These are phyloP conservation scores for Moricandia arvensis DNA, from an alignment of 345 rosid genomes.

Conservation along the genomic window DNA sequence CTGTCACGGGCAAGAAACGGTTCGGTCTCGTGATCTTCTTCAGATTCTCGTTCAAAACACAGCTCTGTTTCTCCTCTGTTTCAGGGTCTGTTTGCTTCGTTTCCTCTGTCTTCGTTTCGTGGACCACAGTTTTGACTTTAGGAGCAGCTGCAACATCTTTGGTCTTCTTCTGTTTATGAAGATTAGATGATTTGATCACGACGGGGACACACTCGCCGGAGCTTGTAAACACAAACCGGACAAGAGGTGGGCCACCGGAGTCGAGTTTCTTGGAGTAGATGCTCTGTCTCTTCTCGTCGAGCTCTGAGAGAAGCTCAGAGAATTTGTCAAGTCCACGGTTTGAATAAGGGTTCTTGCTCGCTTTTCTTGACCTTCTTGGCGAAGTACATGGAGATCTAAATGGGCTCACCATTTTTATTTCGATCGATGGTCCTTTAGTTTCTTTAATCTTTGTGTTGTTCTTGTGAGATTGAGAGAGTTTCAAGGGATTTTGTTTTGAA, in stretches of 20 bases:
- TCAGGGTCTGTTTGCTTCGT: slow-evolving; percentile 17
- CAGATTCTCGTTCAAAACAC: slow-evolving; percentile 29
- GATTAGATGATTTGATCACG: slow-evolving; percentile 46
- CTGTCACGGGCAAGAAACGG: slow-evolving; percentile 49
- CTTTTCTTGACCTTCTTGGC: slow-evolving; percentile 44
- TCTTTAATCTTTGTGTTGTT: slow-evolving; percentile 2
- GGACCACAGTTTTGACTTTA: slow-evolving; percentile 19
- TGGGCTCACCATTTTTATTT: slow-evolving; percentile 25
- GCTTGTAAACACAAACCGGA: slow-evolving; percentile 52
- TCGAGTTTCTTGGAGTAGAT: slow-evolving; percentile 40
- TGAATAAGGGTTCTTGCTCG: slow-evolving; percentile 67
- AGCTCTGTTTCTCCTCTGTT: slow-evolving; percentile 31
- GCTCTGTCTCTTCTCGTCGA: slow-evolving; percentile 56
- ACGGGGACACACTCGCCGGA: slow-evolving; percentile 53
- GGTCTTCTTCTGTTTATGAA: slow-evolving; percentile 17
- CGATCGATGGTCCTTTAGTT: background rate
- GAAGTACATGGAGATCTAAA: slow-evolving; percentile 33
- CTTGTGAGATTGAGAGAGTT: slow-evolving; percentile 10
- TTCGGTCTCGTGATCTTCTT: slow-evolving; percentile 45
- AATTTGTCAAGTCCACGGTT: slow-evolving; percentile 72
- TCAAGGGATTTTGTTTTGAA: background rate
- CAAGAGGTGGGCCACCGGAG: slow-evolving; percentile 46
- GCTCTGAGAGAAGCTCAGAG: slow-evolving; percentile 57
- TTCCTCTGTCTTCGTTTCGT: slow-evolving; percentile 28
- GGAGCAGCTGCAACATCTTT: slow-evolving; percentile 34